Evolutionary conservation across 192 early-diverging fungal species (phyloP).

Genomic region (Entomortierella chlamydospora): DNA sequence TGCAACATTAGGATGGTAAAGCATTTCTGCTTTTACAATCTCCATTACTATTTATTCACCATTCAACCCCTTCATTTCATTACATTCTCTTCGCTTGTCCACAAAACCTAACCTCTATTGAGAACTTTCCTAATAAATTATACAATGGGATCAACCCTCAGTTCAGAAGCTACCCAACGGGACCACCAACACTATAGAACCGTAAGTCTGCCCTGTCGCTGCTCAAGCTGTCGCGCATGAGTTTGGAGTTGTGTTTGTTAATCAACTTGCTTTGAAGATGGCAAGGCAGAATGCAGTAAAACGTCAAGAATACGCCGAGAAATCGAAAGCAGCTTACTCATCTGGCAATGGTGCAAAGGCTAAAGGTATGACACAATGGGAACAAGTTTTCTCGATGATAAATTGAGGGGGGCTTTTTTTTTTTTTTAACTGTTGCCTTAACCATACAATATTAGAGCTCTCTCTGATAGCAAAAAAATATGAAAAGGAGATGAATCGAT

Average conservation of each 20-base stretch:
- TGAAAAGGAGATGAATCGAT: constrained; percentile 64
- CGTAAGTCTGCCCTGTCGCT: background rate
- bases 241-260: background rate
- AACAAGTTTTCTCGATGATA: too few relatives aligned
- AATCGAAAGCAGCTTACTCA: constrained; percentile 60
- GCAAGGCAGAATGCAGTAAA: constrained; percentile 61
- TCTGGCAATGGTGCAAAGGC: constrained; percentile 60
- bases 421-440: too few relatives aligned
- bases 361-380: constrained; percentile 18
- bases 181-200: constrained; percentile 36
- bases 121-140: background rate
- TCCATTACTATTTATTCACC: background rate
- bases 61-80: constrained; percentile 1
- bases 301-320: constrained; percentile 60
- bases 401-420: too few relatives aligned
- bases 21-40: too few relatives aligned
- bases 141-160: constrained; percentile 31
- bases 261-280: background rate
- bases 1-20: too few relatives aligned
- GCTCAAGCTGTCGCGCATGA: background rate
- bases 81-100: background rate
- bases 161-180: constrained; percentile 1
- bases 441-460: constrained; percentile 40
- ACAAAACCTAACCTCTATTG: background rate
- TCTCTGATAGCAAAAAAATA: constrained; percentile 67